Base-by-base conservation (phyloP, 495 filamentous ascomycete genomes). In the Neurospora sp. region DNA sequence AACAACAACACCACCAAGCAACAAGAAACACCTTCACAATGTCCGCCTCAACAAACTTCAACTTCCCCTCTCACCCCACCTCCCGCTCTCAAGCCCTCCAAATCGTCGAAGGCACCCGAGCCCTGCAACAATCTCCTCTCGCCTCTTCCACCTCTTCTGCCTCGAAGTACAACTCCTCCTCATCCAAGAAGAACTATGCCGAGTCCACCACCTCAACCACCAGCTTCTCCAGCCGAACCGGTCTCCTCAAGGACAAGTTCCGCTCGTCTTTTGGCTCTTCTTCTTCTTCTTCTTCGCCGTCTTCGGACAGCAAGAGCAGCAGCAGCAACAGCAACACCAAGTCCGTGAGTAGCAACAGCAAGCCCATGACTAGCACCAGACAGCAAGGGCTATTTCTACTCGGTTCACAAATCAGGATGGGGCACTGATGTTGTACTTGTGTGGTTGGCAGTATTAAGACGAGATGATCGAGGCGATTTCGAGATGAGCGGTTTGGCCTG, bases 181-280 rank as follows among this genome's bases (percentile, higher is more conserved):
- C 38, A 9, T 37, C 66, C 12, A 70, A 16, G 54, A 78, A 35
- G 2, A 69, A 76, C 62, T 79, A 78, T 10, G 16, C 76, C 6
- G 62, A 59, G 5, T 73, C 59, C 31, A 54, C 35, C 66, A 71
- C 70, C 37, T 74, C 46, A 27, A 38, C 72, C 39, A 71, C 74
- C 11, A 73, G 76, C 69, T 70, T 76, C 66, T 77, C 76, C 35
- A 77, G 73, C 73, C 75, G 72, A 31, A n/a, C 74, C 9, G n/a
- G 69, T 54, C 73, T 76, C 11, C 75, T 76, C 59, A 80, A 78
- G 72, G 69, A 72, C 31, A 77, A 76, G 41, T 4, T 75, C 69
- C 72, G 69, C 62, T 41, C 42, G 23, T 40, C 42, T 20, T 38
- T 8, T 3, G 40, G 31, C 5, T 39, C 54, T 8, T 40, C 59